phyloP scores from a whole-genome alignment of 1,284 basidiomycete species.

The Fomitopsis betulina region DNA sequence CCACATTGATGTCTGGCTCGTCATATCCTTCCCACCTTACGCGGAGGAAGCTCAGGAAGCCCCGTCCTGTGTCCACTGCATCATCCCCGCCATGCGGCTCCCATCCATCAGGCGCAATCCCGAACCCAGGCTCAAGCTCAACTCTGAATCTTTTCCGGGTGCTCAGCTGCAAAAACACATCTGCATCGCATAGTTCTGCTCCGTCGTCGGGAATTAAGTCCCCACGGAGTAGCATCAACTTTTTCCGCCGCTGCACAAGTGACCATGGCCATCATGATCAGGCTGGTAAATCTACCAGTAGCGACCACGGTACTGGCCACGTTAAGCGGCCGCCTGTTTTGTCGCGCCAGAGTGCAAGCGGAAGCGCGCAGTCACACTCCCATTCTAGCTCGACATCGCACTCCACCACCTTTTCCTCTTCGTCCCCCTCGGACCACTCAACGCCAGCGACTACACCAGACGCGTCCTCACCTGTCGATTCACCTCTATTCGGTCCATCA shows the following conservation, averaged over 20 bases:
- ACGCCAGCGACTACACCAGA: slow-evolving; percentile 21
- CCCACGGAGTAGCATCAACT: slow-evolving; percentile 11
- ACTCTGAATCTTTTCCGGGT: slow-evolving; percentile 2
- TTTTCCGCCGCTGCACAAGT: slow-evolving; percentile 17
- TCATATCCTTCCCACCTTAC: neutral
- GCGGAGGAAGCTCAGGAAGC: slow-evolving; percentile 9
- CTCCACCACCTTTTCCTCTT: neutral
- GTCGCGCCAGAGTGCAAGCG: neutral
- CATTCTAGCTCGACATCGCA: slow-evolving; percentile 7
- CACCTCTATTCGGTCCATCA: neutral
- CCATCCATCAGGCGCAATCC: neutral
- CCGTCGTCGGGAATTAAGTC: neutral
- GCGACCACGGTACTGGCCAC: neutral
- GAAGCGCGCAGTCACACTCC: slow-evolving; percentile 3
- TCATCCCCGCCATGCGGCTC: neutral
- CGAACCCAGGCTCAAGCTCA: neutral
- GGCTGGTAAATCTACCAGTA: slow-evolving; percentile 7
- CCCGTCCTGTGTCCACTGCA: neutral
- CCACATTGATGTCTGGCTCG: neutral
- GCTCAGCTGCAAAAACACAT: slow-evolving; percentile 3
- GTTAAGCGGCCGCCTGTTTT: neutral
- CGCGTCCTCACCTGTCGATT: neutral
- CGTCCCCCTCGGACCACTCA: slow-evolving; percentile 9
- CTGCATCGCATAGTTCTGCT: neutral
- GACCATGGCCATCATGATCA: slow-evolving; percentile 7